Conservation (phyloP, 805 yeast species). For the Myxozyma udenii region DNA sequence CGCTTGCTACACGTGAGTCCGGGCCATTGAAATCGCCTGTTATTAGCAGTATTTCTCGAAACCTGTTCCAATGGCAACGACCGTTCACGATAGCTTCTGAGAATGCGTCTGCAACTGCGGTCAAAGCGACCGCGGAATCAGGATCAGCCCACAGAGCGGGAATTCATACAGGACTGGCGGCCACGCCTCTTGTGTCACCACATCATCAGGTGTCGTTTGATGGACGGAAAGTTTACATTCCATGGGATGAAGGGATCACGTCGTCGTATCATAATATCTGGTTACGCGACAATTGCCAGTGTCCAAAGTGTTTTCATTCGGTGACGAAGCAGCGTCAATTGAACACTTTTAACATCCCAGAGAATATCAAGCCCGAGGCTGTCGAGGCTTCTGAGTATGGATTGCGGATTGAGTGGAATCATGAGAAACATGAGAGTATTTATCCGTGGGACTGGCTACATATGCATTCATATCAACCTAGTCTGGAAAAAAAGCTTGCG, state of each 20-base stretch:
- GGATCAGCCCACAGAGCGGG: neutral
- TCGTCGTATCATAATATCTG: conserved; percentile 50
- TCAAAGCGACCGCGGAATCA: neutral
- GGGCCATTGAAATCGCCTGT: too few species aligned
- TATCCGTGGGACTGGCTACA: conserved; percentile 46
- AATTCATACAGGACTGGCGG: conserved; percentile 5
- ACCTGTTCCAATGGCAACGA: too few species aligned
- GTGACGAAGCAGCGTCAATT: conserved; percentile 58
- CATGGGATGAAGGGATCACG: conserved; percentile 34
- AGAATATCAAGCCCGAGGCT: conserved; percentile 34
- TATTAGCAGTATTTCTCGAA: too few species aligned
- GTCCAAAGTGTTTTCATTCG: conserved; percentile 52
- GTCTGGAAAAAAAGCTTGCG: conserved; percentile 38
- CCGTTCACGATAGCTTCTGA: too few species aligned
- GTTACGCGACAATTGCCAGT: conserved; percentile 65
- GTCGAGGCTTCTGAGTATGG: conserved; percentile 24
- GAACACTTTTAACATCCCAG: conserved; percentile 49
- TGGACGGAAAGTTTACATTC: conserved; percentile 30
- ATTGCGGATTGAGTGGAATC: conserved; percentile 40
- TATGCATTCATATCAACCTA: conserved; percentile 54
- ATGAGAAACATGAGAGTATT: conserved; percentile 42
- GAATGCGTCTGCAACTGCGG: neutral
- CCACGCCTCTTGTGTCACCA: conserved; percentile 20
- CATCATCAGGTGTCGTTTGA: conserved; percentile 32
- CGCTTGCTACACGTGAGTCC: too few species aligned